Evolutionary conservation across 108 stramenopile species (phyloP), one percentile per base, ranked within the genome.

Genomic region (Chaetoceros tenuissimus): DNA sequence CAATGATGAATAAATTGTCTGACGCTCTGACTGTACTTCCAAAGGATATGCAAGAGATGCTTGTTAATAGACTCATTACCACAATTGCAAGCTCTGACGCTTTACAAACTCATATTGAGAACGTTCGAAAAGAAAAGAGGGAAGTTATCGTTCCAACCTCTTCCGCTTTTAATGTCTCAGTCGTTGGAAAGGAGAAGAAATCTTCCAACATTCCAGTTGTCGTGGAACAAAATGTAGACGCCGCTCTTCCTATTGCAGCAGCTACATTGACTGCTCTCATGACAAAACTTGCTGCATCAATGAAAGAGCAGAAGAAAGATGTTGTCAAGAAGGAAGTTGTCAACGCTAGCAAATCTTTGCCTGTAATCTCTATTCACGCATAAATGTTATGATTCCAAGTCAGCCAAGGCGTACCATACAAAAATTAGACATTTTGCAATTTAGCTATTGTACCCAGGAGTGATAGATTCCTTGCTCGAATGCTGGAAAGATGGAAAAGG

Each of bases 231-330:
- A 47, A 52, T 49, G 31, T 52, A 3, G 28, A 57, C 2, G 60
- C 66, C 28, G 55, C 75, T 20, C 67, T 83, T 46, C 82, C 81
- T 20, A 43, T 85, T 45, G 89, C 89, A 28, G 82, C 85, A 45
- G 89, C 89, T 24, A 90, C 84, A 0, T 66, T 90, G 56, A 82
- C 80, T 0, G 83, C 89, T 17, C 60, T 90, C 18, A 47, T 90
- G 18, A 61, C 79, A 1, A 80, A 82, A 48, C 84, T 83, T 54
- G 80, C 80, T 16, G 68, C 63, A 19, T 57, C 68, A 26, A 51
- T 68, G 19, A 59, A 73, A 2, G 60, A 53, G 21, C 23, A 46
- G 19, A 64, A 59, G 31, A 45, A 60, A 28, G 34, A 48, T 16
- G 45, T 25, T 20, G 34, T 51, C 26, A 22, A 28, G 1, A 51